phyloP scores from a whole-genome alignment of 2,329 filamentous ascomycete genomes.

The Chrysoporthe cubensis region DNA sequence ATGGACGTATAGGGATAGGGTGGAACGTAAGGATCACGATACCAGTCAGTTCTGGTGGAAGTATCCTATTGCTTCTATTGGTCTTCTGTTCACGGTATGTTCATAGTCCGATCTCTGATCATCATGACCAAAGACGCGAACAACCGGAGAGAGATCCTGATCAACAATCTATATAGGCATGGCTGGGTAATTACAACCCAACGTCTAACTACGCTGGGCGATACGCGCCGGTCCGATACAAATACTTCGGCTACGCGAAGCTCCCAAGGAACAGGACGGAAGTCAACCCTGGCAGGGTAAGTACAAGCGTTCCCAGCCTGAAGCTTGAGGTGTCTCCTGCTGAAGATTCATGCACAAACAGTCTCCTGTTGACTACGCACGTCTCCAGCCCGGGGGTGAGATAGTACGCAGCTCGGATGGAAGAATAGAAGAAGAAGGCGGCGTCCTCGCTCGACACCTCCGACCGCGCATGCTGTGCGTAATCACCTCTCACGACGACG shows the following conservation, averaged over 20 bases:
- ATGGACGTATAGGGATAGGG: neutral
- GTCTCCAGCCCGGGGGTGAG: neutral
- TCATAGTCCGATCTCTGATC: neutral
- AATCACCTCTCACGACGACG: neutral
- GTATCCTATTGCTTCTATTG: neutral
- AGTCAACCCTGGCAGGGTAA: neutral
- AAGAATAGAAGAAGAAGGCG: neutral
- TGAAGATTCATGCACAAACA: neutral
- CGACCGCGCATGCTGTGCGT: neutral
- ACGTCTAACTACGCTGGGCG: neutral
- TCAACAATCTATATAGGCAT: neutral
- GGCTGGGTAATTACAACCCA: neutral
- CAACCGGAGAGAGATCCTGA: neutral
- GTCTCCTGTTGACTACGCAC: neutral
- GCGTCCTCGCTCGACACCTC: neutral
- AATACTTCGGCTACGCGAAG: neutral
- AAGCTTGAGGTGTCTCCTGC: neutral
- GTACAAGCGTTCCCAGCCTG: neutral
- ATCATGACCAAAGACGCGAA: neutral
- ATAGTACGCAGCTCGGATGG: neutral
- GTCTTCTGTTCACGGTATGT: neutral
- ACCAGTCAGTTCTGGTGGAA: neutral
- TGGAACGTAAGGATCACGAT: neutral
- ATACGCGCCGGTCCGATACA: neutral
- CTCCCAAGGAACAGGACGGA: neutral